These are phyloP conservation scores for Chlorella vulgaris DNA, from an alignment of 139 green algal species.

Conservation along the genomic window DNA sequence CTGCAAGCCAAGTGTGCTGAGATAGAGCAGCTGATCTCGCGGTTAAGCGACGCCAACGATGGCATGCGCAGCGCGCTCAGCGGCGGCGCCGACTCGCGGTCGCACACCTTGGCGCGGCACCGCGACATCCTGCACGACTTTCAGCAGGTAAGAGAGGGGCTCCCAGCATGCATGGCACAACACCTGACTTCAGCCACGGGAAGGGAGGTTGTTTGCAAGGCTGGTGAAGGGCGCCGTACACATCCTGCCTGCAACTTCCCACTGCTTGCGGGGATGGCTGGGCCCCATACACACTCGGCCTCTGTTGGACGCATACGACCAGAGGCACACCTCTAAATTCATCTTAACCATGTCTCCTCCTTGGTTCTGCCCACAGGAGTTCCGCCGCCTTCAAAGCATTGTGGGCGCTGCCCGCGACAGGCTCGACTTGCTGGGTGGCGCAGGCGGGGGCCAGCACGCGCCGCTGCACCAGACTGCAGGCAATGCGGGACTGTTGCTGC, in stretches of 20 bases:
- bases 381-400: conserved; percentile 67
- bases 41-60: conserved; percentile 84
- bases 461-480: conserved; percentile 52
- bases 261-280: not conserved
- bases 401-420: conserved; percentile 71
- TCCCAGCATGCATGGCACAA: too few relatives aligned
- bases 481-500: conserved; percentile 68
- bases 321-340: too few relatives aligned
- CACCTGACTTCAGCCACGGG: too few relatives aligned
- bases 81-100: conserved; percentile 65
- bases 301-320: too few relatives aligned
- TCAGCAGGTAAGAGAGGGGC: conserved; percentile 58
- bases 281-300: too few relatives aligned
- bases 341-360: too few relatives aligned
- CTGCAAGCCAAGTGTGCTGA: conserved; percentile 71
- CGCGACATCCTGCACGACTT: conserved; percentile 93
- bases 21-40: conserved; percentile 78
- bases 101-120: conserved; percentile 91
- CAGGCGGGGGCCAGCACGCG: conserved; percentile 39
- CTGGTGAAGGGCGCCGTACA: too few relatives aligned
- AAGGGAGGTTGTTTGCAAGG: too few relatives aligned
- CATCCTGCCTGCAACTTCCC: too few relatives aligned
- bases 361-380: conserved; percentile 66
- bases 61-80: conserved; percentile 69
- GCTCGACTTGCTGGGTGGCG: conserved; percentile 69